Conservation (phyloP, 208 protist genomes). For the Acanthamoeba healyi region DNA sequence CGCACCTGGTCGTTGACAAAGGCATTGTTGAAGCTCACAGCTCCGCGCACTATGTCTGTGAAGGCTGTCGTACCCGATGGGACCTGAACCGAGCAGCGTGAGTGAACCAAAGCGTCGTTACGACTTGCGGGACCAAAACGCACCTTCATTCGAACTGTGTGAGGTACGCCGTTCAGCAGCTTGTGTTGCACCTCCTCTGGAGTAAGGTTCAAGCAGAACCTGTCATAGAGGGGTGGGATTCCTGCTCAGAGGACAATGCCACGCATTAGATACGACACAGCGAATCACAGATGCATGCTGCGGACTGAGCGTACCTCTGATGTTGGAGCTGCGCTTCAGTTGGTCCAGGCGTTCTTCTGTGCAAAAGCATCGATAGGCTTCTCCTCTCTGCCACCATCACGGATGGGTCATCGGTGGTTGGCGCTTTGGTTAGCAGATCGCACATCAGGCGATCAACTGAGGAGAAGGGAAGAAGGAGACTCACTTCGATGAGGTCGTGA, state of each 20-base stretch:
- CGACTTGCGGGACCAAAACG: not conserved
- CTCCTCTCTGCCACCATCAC: slow-evolving; percentile 64
- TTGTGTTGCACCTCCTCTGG: slow-evolving; percentile 76
- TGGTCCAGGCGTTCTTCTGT: slow-evolving; percentile 81
- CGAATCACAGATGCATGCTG: too few species aligned
- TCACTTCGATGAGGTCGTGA: slow-evolving; percentile 46
- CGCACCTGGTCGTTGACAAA: slow-evolving; percentile 88
- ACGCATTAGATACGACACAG: not conserved
- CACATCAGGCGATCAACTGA: not conserved
- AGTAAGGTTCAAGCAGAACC: slow-evolving; percentile 84
- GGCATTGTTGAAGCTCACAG: slow-evolving; percentile 85
- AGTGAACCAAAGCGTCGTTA: not conserved
- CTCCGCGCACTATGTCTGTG: slow-evolving; percentile 86
- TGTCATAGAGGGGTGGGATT: slow-evolving; percentile 75
- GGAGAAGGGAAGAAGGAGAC: not conserved
- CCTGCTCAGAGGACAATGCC: not conserved
- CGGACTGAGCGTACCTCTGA: not conserved
- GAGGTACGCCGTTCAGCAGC: not conserved
- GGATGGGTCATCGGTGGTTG: not conserved
- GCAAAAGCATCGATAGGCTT: slow-evolving; percentile 91
- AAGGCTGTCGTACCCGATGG: slow-evolving; percentile 81
- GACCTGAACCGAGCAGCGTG: not conserved
- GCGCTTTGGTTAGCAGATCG: not conserved
- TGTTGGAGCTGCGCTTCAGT: not conserved
- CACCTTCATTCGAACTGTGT: slow-evolving; percentile 87